These are phyloP conservation scores for Hypoxylon sp. DNA, from an alignment of 2,329 filamentous ascomycete genomes.

Conservation along the genomic window DNA sequence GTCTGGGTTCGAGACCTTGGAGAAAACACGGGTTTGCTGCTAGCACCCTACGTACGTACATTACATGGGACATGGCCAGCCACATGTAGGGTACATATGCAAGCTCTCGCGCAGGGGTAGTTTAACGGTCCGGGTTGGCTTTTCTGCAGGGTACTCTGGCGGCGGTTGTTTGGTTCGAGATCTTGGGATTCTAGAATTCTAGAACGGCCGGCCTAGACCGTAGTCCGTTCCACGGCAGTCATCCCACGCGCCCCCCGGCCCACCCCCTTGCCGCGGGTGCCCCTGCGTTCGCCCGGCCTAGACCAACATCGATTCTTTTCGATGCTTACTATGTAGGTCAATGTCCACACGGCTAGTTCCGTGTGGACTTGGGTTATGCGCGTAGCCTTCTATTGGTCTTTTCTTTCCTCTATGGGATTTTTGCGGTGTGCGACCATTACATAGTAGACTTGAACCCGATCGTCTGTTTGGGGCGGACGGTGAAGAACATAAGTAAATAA, in stretches of 20 bases:
- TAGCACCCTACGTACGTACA: conserved; percentile 25
- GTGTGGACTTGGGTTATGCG: conserved; percentile 2
- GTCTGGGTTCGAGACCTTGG: conserved; percentile 11
- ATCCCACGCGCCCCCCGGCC: conserved; percentile 32
- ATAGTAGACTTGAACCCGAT: background rate
- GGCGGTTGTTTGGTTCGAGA: conserved; percentile 22
- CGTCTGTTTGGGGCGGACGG: background rate
- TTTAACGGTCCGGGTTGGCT: conserved; percentile 31
- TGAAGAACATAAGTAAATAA: background rate
- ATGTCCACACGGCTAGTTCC: conserved; percentile 18
- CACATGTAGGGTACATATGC: conserved; percentile 28
- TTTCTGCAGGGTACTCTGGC: conserved; percentile 25
- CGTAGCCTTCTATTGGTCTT: conserved; percentile 3
- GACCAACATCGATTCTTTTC: conserved; percentile 27
- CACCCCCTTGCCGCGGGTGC: conserved; percentile 32
- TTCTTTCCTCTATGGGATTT: background rate
- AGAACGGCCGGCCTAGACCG: conserved; percentile 37
- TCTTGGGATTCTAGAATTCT: conserved; percentile 32
- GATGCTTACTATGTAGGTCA: too few species aligned
- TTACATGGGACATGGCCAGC: conserved; percentile 11
- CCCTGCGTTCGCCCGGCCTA: conserved; percentile 42
- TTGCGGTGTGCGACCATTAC: conserved; percentile 6
- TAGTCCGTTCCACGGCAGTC: conserved; percentile 42
- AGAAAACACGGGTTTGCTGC: conserved; percentile 3
- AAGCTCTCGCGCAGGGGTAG: conserved; percentile 26